Evolutionary conservation across 2,329 filamentous ascomycete species (phyloP).

Genomic region (Colletotrichum lupini): DNA sequence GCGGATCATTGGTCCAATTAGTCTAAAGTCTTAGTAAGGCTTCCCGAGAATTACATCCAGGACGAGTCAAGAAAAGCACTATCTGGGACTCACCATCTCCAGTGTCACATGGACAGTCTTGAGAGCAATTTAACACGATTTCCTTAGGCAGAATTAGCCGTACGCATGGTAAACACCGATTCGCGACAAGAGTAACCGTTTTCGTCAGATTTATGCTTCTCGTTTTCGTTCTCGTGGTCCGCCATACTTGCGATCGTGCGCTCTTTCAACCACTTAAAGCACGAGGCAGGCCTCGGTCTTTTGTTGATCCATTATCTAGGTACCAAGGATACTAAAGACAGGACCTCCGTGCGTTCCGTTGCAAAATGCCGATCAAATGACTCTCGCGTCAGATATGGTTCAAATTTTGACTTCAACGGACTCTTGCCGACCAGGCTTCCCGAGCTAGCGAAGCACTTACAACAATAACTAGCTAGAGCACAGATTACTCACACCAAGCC

Average conservation of each 20-base stretch:
- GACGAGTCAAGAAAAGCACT: not conserved
- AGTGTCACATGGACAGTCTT: too few relatives aligned
- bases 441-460: not conserved
- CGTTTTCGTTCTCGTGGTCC: not conserved
- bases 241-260: not conserved
- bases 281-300: not conserved
- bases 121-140: too few relatives aligned
- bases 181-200: too few relatives aligned
- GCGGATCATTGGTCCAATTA: not conserved
- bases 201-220: too few relatives aligned
- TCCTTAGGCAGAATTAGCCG: too few relatives aligned
- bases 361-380: not conserved
- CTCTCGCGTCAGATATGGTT: not conserved
- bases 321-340: not conserved
- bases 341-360: rapidly evolving
- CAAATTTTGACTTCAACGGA: not conserved
- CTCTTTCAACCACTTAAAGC: not conserved
- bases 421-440: not conserved
- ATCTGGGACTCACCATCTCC: not conserved
- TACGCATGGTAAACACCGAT: too few relatives aligned
- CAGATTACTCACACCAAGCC: not conserved
- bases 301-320: not conserved
- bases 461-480: not conserved
- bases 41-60: not conserved
- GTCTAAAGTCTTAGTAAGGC: not conserved